Evolutionary conservation across 345 rosid species (phyloP), one percentile per base, ranked within the genome.

Genomic region (Brassica rapa): DNA sequence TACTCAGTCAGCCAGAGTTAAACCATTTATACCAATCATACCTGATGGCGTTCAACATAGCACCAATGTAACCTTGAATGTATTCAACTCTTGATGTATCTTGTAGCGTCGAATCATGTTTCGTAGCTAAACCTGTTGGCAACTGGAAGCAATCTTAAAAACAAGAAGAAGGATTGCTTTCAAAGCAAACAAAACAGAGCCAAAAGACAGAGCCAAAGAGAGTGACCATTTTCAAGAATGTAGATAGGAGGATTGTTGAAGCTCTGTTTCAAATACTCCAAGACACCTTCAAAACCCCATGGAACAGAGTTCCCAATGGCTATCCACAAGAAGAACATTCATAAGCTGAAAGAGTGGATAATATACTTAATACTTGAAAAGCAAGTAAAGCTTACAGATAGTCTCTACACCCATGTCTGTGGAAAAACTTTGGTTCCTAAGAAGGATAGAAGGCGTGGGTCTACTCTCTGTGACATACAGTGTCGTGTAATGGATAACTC

Each of bases 141-240:
- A 43, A 24, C 1, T 14, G 2, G 7, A 25, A 67, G 8, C 4
- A 46, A 55, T 29, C 23, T 14, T 62, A 6, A 62, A 21, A 29
- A 62, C 11, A 23, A 67, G 55, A 3, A 55, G 29, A 41, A 10
- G 4, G 55, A 3, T 43, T 43, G 51, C 51, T 43, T 43, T 43
- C 51, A 37, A 43, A 43, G 51, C 51, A 43, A 7, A 43, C 12
- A 33, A 33, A 37, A 61, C 41, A 68, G 14, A 64, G 33, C 4
- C 12, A 35, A 6, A 62, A 55, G 1, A 62, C 51, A 63, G 49
- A 41, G 49, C 10, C 10, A 62, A 32, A 75, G 21, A 53, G 73
- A 62, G 30, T 69, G 51, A 86, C 85, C 90, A 32, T 87, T 87
- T 81, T 87, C 87, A 53, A 79, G 74, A 64, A 84, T 84, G 82